Percentiles rank a stretch among this genome's conserved stretches.
These are phyloP conservation scores for Colletotrichum sp. DNA, from an alignment of 2,329 filamentous ascomycete species.

Conservation along the genomic window DNA sequence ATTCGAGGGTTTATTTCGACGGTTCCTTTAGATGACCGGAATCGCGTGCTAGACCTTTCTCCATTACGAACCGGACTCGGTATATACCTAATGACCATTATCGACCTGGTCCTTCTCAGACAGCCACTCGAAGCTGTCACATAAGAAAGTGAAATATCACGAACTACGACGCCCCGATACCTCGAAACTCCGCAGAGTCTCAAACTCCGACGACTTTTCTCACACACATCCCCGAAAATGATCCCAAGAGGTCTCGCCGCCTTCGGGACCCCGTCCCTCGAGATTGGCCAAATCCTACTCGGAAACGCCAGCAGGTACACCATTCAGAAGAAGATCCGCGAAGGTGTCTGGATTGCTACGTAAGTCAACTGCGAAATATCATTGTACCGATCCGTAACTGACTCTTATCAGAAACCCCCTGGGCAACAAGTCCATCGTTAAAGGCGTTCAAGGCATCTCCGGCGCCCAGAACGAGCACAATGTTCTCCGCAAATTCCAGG, in stretches of 20 bases:
- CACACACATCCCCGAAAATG: not conserved
- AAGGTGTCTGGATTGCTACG: constrained; percentile 19
- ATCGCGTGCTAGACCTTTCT: constrained; percentile 2
- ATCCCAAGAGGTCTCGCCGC: constrained; percentile 14
- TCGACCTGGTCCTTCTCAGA: constrained; percentile 15
- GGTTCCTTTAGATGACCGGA: constrained; percentile 8
- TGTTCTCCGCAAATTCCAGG: constrained; percentile 16
- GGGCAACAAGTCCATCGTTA: constrained; percentile 19
- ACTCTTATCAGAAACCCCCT: constrained; percentile 1
- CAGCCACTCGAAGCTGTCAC: constrained; percentile 20
- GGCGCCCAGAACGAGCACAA: constrained; percentile 20
- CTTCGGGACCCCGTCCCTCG: constrained; percentile 17
- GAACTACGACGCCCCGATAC: not conserved
- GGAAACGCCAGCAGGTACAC: constrained; percentile 19
- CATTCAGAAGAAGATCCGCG: constrained; percentile 21
- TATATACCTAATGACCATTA: constrained; percentile 12
- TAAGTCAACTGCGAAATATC: not conserved
- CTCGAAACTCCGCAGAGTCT: not conserved
- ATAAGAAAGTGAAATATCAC: not conserved
- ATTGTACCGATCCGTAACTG: not conserved
- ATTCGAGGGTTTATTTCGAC: not conserved
- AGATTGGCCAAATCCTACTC: constrained; percentile 18
- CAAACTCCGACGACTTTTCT: not conserved
- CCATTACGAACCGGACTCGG: not conserved
- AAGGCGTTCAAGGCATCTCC: constrained; percentile 15